A percentile compares a stretch with the other conserved stretches of the same genome.
Evolutionary conservation across 2,329 filamentous ascomycete genomes (phyloP).

Genomic region (Gnomoniopsis sp.): DNA sequence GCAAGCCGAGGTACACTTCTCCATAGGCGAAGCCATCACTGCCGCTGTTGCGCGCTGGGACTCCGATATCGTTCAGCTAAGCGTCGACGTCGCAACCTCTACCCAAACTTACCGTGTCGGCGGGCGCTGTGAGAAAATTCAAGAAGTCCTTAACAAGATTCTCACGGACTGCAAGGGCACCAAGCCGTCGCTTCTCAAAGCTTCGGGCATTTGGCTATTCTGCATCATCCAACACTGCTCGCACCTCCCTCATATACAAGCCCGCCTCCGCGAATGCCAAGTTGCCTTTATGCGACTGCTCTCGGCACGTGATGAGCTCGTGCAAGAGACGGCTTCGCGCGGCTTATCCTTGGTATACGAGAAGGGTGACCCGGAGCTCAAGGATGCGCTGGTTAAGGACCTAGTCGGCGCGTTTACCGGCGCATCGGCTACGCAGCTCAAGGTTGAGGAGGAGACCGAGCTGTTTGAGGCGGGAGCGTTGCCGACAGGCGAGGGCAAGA

Average conservation of each 20-base stretch:
- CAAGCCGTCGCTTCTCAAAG: slow-evolving; percentile 86
- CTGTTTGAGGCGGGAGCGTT: slow-evolving; percentile 88
- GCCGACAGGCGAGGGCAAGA: slow-evolving; percentile 83
- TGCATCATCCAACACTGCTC: slow-evolving; percentile 89
- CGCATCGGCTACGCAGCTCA: slow-evolving; percentile 63
- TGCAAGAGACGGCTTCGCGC: slow-evolving; percentile 91
- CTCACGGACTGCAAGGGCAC: slow-evolving; percentile 75
- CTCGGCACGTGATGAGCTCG: slow-evolving; percentile 84
- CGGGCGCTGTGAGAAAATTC: slow-evolving; percentile 41
- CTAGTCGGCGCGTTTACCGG: slow-evolving; percentile 87
- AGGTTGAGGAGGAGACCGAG: slow-evolving; percentile 86
- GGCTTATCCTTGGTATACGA: slow-evolving; percentile 93
- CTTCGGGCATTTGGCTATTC: slow-evolving; percentile 92
- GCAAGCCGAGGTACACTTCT: slow-evolving; percentile 84
- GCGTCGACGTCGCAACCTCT: slow-evolving; percentile 67
- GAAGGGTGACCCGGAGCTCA: slow-evolving; percentile 77
- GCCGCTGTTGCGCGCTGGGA: slow-evolving; percentile 78
- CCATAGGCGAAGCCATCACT: slow-evolving; percentile 83
- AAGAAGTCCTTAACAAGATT: slow-evolving; percentile 65
- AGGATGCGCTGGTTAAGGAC: slow-evolving; percentile 80
- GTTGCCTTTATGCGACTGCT: slow-evolving; percentile 84
- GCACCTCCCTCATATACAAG: slow-evolving; percentile 70
- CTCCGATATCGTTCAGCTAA: slow-evolving; percentile 72
- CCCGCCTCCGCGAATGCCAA: slow-evolving; percentile 74
- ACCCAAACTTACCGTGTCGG: slow-evolving; percentile 28